These are phyloP conservation scores for Punica granatum DNA, from an alignment of 345 rosid species.

Conservation along the genomic window DNA sequence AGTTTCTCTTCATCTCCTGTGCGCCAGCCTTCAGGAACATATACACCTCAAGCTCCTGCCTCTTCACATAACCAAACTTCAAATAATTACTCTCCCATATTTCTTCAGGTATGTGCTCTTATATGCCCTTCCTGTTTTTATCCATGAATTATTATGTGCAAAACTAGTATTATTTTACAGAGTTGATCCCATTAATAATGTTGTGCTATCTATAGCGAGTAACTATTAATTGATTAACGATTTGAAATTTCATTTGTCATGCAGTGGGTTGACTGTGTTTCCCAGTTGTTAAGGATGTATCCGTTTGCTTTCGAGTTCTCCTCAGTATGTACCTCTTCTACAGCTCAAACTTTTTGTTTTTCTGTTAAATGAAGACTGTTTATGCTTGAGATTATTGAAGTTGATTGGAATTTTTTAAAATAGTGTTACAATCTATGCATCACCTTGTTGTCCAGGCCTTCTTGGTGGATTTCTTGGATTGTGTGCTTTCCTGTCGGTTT, in stretches of 20 bases:
- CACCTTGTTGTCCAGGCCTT: constrained; percentile 49
- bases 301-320: constrained; percentile 96
- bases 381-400: background rate
- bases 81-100: constrained; percentile 84
- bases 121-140: background rate
- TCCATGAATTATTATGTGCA: background rate
- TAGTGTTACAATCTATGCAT: background rate
- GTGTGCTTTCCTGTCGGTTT: constrained; percentile 82
- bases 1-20: constrained; percentile 63
- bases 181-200: background rate
- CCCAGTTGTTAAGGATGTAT: constrained; percentile 86
- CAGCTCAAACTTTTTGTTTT: background rate
- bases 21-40: constrained; percentile 62
- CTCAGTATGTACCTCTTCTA: constrained; percentile 52
- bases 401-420: background rate
- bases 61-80: constrained; percentile 58
- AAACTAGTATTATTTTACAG: background rate
- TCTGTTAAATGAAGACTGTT: background rate
- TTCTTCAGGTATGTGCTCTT: constrained; percentile 62
- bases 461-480: constrained; percentile 87
- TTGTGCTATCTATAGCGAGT: background rate
- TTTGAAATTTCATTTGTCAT: constrained; percentile 14
- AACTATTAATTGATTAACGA: background rate
- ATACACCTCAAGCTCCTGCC: constrained; percentile 54
- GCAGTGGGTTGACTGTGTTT: constrained; percentile 99